Evolutionary conservation across 371 early-diverging fungal species (phyloP).

Genomic region (Apophysomyces variabilis): DNA sequence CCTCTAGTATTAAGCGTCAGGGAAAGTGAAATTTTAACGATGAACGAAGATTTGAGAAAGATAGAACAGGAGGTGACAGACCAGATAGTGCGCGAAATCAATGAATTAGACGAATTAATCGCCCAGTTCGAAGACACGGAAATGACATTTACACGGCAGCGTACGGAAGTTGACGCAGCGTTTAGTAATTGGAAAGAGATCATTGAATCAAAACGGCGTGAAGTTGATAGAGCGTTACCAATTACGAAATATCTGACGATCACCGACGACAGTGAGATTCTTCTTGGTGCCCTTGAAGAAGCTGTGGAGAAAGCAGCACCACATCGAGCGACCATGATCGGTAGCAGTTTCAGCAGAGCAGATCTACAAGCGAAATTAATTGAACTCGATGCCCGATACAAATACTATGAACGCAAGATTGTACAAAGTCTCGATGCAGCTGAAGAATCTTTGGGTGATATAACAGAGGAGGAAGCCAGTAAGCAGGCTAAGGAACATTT

Average conservation of each 20-base stretch:
- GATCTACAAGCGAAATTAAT: constrained; percentile 57
- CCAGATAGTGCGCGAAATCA: constrained; percentile 10
- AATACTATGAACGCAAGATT: constrained; percentile 54
- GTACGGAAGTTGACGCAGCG: constrained; percentile 22
- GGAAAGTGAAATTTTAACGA: constrained; percentile 18
- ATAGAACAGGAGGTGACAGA: constrained; percentile 14
- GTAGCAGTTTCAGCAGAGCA: constrained; percentile 34
- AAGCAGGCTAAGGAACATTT: constrained; percentile 18
- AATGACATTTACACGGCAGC: constrained; percentile 21
- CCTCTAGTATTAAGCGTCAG: constrained; percentile 13
- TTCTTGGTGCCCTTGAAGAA: constrained; percentile 48
- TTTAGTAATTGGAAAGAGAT: constrained; percentile 14
- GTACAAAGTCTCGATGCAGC: constrained; percentile 43
- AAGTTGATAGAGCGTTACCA: constrained; percentile 30
- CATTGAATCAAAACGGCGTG: constrained; percentile 29
- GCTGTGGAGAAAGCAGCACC: constrained; percentile 36
- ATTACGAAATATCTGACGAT: constrained; percentile 33
- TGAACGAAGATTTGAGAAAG: constrained; percentile 11
- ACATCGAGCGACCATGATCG: constrained; percentile 22
- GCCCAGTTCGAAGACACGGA: constrained; percentile 23
- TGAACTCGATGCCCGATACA: constrained; percentile 61
- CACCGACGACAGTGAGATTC: constrained; percentile 43
- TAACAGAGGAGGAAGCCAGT: constrained; percentile 1
- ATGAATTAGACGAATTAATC: constrained; percentile 16
- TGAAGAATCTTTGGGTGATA: constrained; percentile 19